Percentiles rank a stretch among this genome's conserved stretches.
These are phyloP conservation scores for Fusarium chaquense DNA, from an alignment of 2,329 filamentous ascomycete species.

Conservation along the genomic window DNA sequence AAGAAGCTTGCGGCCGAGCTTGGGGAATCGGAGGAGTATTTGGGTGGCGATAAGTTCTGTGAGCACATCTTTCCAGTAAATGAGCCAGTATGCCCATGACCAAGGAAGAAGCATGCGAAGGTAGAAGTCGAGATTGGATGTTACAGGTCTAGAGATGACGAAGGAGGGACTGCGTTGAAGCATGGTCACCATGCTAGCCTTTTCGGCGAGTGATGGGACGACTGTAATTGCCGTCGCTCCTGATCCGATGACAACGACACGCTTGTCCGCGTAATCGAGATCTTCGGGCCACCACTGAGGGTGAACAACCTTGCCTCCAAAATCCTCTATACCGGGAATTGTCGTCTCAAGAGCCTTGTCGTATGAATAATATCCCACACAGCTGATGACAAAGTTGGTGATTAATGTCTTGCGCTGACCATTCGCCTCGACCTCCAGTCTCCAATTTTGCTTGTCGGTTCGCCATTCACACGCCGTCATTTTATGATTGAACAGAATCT, in stretches of 20 bases:
- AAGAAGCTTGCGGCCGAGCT: conserved; percentile 51
- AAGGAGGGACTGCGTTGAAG: conserved; percentile 83
- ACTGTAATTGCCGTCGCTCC: conserved; percentile 86
- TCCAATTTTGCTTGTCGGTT: conserved; percentile 68
- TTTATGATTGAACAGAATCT: conserved; percentile 65
- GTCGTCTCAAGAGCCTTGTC: conserved; percentile 67
- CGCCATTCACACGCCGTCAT: conserved; percentile 66
- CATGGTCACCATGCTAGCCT: conserved; percentile 78
- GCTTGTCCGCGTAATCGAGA: conserved; percentile 74
- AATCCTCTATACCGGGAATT: conserved; percentile 76
- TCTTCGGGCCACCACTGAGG: conserved; percentile 83
- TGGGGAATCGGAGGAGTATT: conserved; percentile 47
- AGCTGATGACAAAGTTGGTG: conserved; percentile 69
- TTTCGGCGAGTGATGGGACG: conserved; percentile 74
- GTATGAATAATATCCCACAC: conserved; percentile 80
- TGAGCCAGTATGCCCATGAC: conserved; percentile 59
- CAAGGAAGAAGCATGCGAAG: conserved; percentile 60
- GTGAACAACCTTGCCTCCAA: conserved; percentile 73
- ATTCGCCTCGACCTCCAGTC: conserved; percentile 57
- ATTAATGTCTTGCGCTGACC: conserved; percentile 47
- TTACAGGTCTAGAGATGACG: conserved; percentile 66
- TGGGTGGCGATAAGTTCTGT: conserved; percentile 58
- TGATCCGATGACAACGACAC: conserved; percentile 78
- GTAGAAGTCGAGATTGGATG: conserved; percentile 52
- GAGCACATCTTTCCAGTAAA: conserved; percentile 64